phyloP scores from a whole-genome alignment of 148 eudicot species.

The Rhododendron mucronatum region DNA sequence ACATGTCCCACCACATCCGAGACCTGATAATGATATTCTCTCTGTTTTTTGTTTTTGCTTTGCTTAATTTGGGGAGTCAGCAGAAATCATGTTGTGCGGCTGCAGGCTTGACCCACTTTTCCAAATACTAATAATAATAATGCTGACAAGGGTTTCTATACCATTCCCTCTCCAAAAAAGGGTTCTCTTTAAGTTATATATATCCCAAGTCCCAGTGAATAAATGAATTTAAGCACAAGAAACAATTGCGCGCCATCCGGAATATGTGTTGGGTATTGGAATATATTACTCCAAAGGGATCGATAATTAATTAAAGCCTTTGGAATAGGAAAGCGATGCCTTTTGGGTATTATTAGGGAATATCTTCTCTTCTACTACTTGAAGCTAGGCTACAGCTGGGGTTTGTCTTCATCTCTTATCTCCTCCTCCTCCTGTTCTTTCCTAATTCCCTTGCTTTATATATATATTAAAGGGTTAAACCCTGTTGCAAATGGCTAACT shows the following conservation, averaged over 20 bases:
- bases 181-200: not conserved
- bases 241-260: not conserved
- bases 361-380: slow-evolving; percentile 1
- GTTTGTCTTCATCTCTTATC: not conserved
- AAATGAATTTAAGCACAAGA: slow-evolving; percentile 6
- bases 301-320: not conserved
- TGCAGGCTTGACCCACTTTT: not conserved
- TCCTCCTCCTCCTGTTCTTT: not conserved
- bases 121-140: not conserved
- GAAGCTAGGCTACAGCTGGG: not conserved
- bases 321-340: not conserved
- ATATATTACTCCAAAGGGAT: not conserved
- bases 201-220: not conserved
- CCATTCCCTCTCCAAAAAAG: not conserved
- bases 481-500: slow-evolving; percentile 11
- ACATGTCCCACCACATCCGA: not conserved
- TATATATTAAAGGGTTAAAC: not conserved
- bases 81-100: not conserved
- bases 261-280: not conserved
- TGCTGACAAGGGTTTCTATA: not conserved
- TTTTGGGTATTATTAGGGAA: not conserved
- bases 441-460: not conserved
- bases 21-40: not conserved
- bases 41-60: not conserved
- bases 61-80: not conserved